These are phyloP conservation scores for Phytophthora capsici DNA, from an alignment of 352 stramenopile species.

Conservation along the genomic window DNA sequence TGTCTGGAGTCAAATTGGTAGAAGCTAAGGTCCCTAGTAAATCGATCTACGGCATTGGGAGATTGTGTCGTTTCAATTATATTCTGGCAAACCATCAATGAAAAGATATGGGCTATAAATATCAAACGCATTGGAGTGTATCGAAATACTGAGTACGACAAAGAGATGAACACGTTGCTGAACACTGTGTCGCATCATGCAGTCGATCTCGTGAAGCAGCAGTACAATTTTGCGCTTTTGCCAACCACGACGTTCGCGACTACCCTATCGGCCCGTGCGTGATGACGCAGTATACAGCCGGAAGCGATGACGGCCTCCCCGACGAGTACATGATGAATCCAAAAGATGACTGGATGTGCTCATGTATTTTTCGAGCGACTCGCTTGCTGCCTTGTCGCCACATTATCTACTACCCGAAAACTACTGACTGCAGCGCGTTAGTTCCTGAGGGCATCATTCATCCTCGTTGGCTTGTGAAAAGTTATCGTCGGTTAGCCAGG, in stretches of 20 bases:
- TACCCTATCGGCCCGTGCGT: slow-evolving; percentile 4
- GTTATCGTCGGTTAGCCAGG: too few relatives aligned
- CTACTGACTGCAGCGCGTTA: not conserved
- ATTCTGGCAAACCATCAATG: slow-evolving; percentile 6
- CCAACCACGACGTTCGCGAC: not conserved
- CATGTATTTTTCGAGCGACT: too few relatives aligned
- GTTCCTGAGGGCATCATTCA: not conserved
- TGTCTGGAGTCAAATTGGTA: slow-evolving; percentile 3
- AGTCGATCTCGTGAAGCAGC: slow-evolving; percentile 7
- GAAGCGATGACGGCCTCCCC: not conserved
- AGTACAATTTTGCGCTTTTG: slow-evolving; percentile 9
- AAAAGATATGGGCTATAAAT: not conserved
- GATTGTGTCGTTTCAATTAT: slow-evolving; percentile 10
- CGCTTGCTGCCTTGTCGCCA: not conserved
- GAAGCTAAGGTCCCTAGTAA: slow-evolving; percentile 4
- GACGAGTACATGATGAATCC: slow-evolving; percentile 5
- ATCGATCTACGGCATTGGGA: not conserved
- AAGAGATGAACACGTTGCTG: not conserved
- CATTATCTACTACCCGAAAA: slow-evolving; percentile 3
- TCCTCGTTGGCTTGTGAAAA: not conserved
- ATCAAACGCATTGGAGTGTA: slow-evolving; percentile 1
- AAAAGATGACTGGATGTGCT: not conserved
- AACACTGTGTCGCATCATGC: slow-evolving; percentile 1
- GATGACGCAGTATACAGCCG: slow-evolving; percentile 1
- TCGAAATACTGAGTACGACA: slow-evolving; percentile 3